Evolutionary conservation across 805 yeast species (phyloP), one percentile per base, ranked within the genome.

Genomic region (Pichia nanzhaoensis): DNA sequence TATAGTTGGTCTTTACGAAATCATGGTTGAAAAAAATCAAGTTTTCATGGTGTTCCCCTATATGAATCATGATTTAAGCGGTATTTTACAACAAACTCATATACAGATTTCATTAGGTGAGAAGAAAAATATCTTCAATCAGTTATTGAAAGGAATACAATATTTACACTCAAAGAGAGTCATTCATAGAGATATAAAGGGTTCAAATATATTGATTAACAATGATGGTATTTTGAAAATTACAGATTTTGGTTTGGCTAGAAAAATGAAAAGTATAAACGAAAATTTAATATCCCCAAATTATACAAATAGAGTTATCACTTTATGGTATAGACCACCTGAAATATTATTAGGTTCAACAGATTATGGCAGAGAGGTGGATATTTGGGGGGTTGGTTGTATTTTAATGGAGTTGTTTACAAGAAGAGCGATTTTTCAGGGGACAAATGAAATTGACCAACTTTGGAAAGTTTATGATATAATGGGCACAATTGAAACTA

Each of bases 311-410:
- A 68, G 99, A 45, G 98, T 93, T 34, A 93, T 93, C 44, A 93
- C 99, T 0, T 68, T 93, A 33, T 93, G 99, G 99, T 91, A 93
- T 62, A 75, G 99, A 48, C 99, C 99, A 1, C 98, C 98, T 0
- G 99, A 91, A 62, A 71, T 93, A 28, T 67, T 93, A 33, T 64
- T 93, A 47, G 99, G 99, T 1, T 80, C 95, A 0, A 90, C 98
- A 0, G 82, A 80, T 47, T 93, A 93, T 64, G 93, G 90, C 0
- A 67, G 88, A 34, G 96, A 86, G 55, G 93, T 93, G 9, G 99
- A 93, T 59, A 80, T 88, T 53, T 93, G 99, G 99, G 96, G 98
- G 0, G 81, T 88, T 49, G 99, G 99, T 2, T 93, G 98, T 66
- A 69, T 93, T 21, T 67, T 93, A 48, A 74, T 88, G 22, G 98